phyloP scores from a whole-genome alignment of 1,284 basidiomycete genomes.

The Rhodotorula sp. region DNA sequence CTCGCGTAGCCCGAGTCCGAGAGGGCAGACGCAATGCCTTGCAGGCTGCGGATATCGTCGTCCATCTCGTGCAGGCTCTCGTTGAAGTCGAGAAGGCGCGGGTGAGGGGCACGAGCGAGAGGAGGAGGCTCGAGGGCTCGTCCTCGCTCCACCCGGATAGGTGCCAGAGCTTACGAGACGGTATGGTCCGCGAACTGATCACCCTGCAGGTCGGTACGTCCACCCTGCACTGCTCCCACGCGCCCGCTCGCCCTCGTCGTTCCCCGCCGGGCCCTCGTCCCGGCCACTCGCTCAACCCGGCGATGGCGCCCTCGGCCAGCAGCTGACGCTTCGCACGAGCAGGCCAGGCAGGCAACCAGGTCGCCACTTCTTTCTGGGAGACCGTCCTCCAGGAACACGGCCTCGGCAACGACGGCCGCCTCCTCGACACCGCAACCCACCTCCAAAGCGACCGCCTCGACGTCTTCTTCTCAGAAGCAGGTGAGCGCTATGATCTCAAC shows the following conservation, averaged over 20 bases:
- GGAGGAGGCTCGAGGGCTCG: background rate
- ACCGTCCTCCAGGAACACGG: constrained; percentile 50
- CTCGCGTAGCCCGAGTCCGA: constrained; percentile 16
- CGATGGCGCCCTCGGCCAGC: background rate
- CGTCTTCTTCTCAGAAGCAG: constrained; percentile 35
- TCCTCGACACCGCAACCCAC: constrained; percentile 3
- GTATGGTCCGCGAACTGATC: constrained; percentile 16
- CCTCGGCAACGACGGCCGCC: constrained; percentile 47
- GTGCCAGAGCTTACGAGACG: background rate
- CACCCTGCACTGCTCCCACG: no score
- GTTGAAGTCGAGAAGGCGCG: background rate
- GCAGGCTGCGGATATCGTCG: background rate
- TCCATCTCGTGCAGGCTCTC: background rate
- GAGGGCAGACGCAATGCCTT: background rate
- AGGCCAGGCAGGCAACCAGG: constrained; percentile 39
- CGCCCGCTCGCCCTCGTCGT: background rate
- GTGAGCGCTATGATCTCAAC: background rate
- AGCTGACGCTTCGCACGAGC: background rate
- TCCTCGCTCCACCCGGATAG: background rate
- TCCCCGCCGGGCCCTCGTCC: background rate
- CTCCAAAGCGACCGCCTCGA: constrained; percentile 31
- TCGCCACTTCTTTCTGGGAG: constrained; percentile 50
- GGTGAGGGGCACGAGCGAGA: background rate
- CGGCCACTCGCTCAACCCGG: no score
- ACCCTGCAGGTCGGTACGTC: constrained; percentile 28